Percentiles rank a stretch among this genome's conserved stretches.
Conservation (phyloP, 2,329 filamentous ascomycete genomes). For the Penicillium freii region DNA sequence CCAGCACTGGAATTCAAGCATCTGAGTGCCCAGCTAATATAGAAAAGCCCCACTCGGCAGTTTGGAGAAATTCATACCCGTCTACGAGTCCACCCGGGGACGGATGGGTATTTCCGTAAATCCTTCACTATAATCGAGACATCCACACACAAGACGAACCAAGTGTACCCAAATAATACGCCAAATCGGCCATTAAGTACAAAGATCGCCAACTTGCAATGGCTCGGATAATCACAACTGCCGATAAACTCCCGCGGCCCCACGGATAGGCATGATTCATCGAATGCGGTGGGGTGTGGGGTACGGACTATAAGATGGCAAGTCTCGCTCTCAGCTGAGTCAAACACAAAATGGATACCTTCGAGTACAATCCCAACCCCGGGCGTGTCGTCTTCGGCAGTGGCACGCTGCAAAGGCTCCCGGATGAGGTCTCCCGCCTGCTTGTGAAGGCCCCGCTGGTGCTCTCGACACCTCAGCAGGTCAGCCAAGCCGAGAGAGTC, state of each 20-base stretch:
- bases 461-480: slow-evolving; percentile 57
- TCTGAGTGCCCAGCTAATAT: not conserved
- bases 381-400: slow-evolving; percentile 57
- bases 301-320: slow-evolving; percentile 18
- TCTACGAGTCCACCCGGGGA: not conserved
- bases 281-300: slow-evolving; percentile 17
- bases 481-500: slow-evolving; percentile 47
- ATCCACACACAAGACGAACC: not conserved
- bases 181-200: not conserved
- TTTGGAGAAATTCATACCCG: not conserved
- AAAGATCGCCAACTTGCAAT: not conserved
- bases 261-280: slow-evolving; percentile 14
- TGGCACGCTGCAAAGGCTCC: slow-evolving; percentile 52
- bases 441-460: slow-evolving; percentile 53
- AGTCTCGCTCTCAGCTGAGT: slow-evolving; percentile 1
- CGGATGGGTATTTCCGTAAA: not conserved
- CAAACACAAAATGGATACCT: slow-evolving; percentile 47
- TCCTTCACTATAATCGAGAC: not conserved
- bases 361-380: slow-evolving; percentile 57
- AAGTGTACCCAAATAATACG: not conserved
- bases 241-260: slow-evolving; percentile 19
- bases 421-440: slow-evolving; percentile 45
- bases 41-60: not conserved
- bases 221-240: slow-evolving; percentile 12
- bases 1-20: not conserved